Evolutionary conservation across 306 rosid species (phyloP).

Genomic region (Dalbergia oliveri): DNA sequence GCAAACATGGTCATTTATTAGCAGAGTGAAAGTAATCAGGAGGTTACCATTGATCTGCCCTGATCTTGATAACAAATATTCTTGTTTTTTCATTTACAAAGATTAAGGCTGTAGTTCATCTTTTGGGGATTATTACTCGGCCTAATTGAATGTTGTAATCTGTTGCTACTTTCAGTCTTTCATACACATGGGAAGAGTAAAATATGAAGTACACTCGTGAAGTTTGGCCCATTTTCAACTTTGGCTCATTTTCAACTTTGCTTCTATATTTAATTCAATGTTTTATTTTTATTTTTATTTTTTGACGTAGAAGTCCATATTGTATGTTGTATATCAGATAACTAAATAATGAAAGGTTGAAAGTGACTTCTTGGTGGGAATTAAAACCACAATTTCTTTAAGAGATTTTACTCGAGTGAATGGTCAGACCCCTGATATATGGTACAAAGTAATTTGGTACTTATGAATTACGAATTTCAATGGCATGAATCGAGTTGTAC

Average conservation of each 20-base stretch:
- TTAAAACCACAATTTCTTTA: too few species aligned
- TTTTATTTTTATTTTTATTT: too few species aligned
- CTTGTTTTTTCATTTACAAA: background rate
- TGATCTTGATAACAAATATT: background rate
- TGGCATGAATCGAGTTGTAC: too few species aligned
- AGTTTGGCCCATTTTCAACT: background rate
- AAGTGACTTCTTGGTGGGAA: too few species aligned
- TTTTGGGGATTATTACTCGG: conserved; percentile 19
- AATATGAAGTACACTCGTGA: background rate
- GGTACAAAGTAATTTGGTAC: too few species aligned
- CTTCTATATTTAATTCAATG: too few species aligned
- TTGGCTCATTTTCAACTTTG: background rate
- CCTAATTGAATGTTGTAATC: conserved; percentile 13
- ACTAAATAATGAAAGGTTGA: too few species aligned
- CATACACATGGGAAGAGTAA: background rate
- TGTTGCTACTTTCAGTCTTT: background rate
- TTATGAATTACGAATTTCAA: too few species aligned
- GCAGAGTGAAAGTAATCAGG: conserved; percentile 23
- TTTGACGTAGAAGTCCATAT: too few species aligned
- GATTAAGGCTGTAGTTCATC: background rate
- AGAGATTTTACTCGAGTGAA: too few species aligned
- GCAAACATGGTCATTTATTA: background rate
- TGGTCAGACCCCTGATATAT: too few species aligned
- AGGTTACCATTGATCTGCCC: conserved; percentile 1
- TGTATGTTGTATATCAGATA: too few species aligned